A percentile compares a stretch with the other conserved stretches of the same genome.
Evolutionary conservation across 1,139 yeast genomes (phyloP).

Genomic region (Fermentozyma sake): DNA sequence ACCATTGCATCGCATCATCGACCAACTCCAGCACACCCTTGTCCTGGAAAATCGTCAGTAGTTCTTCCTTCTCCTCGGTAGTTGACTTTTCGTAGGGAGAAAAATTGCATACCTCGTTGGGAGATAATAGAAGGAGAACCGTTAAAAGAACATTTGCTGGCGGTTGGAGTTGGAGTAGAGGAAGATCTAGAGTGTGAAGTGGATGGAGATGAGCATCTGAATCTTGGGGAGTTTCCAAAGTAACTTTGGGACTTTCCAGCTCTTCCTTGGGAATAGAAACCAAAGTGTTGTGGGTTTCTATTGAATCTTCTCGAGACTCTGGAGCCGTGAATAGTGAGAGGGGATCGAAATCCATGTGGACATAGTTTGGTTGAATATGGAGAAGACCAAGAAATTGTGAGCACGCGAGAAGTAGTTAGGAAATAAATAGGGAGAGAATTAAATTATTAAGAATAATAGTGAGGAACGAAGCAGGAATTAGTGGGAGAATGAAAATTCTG

Average conservation of each 20-base stretch:
- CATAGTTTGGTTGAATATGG: neutral
- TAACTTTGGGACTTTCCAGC: constrained; percentile 14
- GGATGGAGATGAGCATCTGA: constrained; percentile 28
- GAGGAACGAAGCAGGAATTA: too few species aligned
- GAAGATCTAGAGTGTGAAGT: constrained; percentile 65
- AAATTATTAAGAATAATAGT: too few species aligned
- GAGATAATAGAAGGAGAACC: constrained; percentile 48
- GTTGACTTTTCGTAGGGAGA: too few species aligned
- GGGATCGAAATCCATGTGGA: constrained; percentile 38
- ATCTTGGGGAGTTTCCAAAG: too few species aligned
- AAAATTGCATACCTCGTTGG: constrained; percentile 55
- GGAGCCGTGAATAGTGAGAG: constrained; percentile 35
- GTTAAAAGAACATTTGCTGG: constrained; percentile 42
- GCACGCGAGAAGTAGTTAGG: too few species aligned
- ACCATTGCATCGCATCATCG: constrained; percentile 36
- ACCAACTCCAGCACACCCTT: too few species aligned
- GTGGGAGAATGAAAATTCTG: too few species aligned
- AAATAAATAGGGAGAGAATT: too few species aligned
- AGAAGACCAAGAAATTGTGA: constrained; percentile 1
- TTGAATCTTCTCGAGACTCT: constrained; percentile 7
- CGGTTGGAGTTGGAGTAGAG: constrained; percentile 46
- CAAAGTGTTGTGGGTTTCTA: too few species aligned
- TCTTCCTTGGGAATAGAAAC: constrained; percentile 40
- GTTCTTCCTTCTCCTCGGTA: constrained; percentile 9
- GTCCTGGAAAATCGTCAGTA: too few species aligned